Evolutionary conservation across 1,284 basidiomycete genomes (phyloP).

Genomic region (Ustilago vetiveriae): DNA sequence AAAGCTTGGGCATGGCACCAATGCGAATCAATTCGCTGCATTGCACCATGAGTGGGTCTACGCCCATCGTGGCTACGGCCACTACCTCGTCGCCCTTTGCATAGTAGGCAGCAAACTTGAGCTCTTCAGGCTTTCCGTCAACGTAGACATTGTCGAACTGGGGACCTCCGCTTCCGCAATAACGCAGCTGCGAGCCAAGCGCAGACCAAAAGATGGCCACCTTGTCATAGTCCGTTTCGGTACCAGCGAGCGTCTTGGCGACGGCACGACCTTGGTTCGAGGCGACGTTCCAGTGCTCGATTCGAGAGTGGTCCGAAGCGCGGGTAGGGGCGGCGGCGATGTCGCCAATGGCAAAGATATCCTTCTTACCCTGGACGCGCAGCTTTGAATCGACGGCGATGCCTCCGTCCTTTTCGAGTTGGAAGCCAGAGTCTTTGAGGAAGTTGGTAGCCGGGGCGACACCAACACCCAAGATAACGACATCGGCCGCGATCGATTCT

Average conservation of each 20-base stretch:
- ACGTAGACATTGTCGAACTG: constrained; percentile 79
- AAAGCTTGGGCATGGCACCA: constrained; percentile 81
- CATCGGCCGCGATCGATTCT: constrained; percentile 76
- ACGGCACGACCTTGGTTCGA: constrained; percentile 86
- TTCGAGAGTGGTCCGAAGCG: constrained; percentile 72
- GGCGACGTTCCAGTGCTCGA: constrained; percentile 93
- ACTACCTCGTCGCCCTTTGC: constrained; percentile 79
- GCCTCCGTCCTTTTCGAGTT: constrained; percentile 73
- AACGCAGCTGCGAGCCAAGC: constrained; percentile 81
- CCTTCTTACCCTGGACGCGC: constrained; percentile 73
- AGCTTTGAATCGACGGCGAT: constrained; percentile 83
- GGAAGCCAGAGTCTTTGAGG: constrained; percentile 73
- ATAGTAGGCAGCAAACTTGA: constrained; percentile 78
- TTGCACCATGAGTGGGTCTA: constrained; percentile 82
- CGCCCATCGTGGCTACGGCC: constrained; percentile 86
- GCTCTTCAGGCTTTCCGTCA: constrained; percentile 78
- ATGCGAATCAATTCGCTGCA: constrained; percentile 82
- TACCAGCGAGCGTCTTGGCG: constrained; percentile 71
- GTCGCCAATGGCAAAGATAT: constrained; percentile 88
- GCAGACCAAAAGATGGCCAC: constrained; percentile 85
- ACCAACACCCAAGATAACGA: constrained; percentile 88
- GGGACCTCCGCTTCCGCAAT: constrained; percentile 76
- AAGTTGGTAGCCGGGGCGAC: constrained; percentile 85
- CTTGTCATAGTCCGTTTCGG: constrained; percentile 73
- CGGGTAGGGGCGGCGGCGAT: constrained; percentile 82